Evolutionary conservation across 2,329 filamentous ascomycete species (phyloP).

Genomic region (Pseudopithomyces chartarum): DNA sequence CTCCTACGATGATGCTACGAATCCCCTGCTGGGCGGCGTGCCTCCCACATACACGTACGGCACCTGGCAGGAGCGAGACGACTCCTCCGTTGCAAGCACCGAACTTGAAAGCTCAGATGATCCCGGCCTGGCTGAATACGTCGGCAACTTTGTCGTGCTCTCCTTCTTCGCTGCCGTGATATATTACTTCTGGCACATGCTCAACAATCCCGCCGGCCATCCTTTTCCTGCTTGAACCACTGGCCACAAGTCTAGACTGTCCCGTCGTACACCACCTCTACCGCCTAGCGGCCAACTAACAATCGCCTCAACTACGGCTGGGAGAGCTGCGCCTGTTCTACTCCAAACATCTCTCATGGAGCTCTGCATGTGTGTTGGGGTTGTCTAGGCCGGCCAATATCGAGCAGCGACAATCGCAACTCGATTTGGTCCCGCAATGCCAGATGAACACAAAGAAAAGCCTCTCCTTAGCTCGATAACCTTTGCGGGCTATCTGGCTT

Average conservation of each 20-base stretch:
- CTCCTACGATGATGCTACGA: slow-evolving; percentile 40
- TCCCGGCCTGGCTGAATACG: slow-evolving; percentile 30
- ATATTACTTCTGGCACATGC: slow-evolving; percentile 37
- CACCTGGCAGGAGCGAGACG: slow-evolving; percentile 33
- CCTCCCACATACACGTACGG: slow-evolving; percentile 35
- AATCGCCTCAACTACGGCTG: too few species aligned
- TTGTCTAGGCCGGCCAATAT: too few species aligned
- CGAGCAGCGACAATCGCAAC: too few species aligned
- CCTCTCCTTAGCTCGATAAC: too few species aligned
- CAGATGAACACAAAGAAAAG: too few species aligned
- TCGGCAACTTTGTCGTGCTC: slow-evolving; percentile 35
- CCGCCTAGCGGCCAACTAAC: neutral
- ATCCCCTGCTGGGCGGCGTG: slow-evolving; percentile 34
- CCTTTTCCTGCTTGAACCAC: slow-evolving; percentile 4
- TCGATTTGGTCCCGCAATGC: too few species aligned
- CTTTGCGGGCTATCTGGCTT: too few species aligned
- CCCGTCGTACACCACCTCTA: too few species aligned
- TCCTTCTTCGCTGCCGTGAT: slow-evolving; percentile 33
- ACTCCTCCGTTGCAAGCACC: slow-evolving; percentile 37
- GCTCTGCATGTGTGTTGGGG: too few species aligned
- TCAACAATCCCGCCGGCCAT: slow-evolving; percentile 24
- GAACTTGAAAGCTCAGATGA: slow-evolving; percentile 27
- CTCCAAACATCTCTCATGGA: neutral
- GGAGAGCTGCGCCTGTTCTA: too few species aligned
- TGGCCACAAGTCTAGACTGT: neutral